Conservation (phyloP, 345 rosid genomes). For the Salix exigua region DNA sequence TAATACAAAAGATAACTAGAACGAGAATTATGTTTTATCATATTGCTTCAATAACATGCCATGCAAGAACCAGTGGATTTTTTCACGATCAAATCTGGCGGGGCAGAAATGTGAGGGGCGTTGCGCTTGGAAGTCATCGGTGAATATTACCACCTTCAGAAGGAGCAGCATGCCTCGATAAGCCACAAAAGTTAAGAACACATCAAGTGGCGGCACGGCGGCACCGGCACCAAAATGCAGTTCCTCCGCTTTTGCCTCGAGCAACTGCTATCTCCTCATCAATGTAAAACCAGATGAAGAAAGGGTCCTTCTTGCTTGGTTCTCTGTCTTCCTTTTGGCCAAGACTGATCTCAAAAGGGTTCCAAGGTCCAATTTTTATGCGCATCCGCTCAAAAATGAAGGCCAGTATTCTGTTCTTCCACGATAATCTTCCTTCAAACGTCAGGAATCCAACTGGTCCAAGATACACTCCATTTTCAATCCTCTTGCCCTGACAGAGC, state of each 20-base stretch:
- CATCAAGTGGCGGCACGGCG: conserved; percentile 31
- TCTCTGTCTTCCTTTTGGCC: conserved; percentile 61
- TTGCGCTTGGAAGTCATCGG: neutral
- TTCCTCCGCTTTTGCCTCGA: conserved; percentile 82
- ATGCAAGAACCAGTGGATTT: neutral
- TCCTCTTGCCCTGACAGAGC: conserved; percentile 57
- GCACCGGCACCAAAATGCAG: conserved; percentile 93
- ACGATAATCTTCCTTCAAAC: conserved; percentile 74
- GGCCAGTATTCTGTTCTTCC: conserved; percentile 78
- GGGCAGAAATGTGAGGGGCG: too few species aligned
- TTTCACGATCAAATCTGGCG: neutral
- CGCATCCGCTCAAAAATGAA: conserved; percentile 69
- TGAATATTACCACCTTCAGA: neutral
- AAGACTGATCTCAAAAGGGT: conserved; percentile 64
- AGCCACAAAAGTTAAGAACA: neutral
- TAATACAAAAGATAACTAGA: too few species aligned
- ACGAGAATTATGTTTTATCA: too few species aligned
- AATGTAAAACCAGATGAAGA: conserved; percentile 83
- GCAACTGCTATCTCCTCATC: conserved; percentile 93
- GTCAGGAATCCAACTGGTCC: conserved; percentile 79
- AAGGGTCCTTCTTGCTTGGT: conserved; percentile 79
- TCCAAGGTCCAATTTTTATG: conserved; percentile 65
- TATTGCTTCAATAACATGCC: too few species aligned
- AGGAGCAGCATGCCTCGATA: neutral
- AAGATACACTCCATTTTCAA: conserved; percentile 86